phyloP scores from a whole-genome alignment of 768 basidiomycete genomes.

The Cyathus striatus region DNA sequence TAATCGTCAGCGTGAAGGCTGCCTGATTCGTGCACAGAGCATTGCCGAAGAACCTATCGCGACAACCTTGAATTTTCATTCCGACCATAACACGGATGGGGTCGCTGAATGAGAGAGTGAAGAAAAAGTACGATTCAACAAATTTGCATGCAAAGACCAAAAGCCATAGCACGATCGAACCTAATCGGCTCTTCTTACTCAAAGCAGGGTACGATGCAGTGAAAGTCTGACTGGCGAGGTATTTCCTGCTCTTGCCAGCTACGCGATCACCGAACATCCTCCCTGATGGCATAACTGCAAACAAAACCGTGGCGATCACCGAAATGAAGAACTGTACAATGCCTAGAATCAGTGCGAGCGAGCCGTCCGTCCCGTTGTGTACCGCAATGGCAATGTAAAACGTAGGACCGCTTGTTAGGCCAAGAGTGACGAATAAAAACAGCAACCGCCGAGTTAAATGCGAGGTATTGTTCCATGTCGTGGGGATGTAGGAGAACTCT shows the following conservation, averaged over 20 bases:
- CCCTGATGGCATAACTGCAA: constrained; percentile 90
- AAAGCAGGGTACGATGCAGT: constrained; percentile 90
- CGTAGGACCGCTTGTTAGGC: constrained; percentile 86
- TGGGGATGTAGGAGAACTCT: constrained; percentile 97
- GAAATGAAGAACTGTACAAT: constrained; percentile 97
- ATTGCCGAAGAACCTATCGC: constrained; percentile 80
- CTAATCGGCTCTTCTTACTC: constrained; percentile 57
- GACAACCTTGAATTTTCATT: constrained; percentile 93
- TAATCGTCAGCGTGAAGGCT: constrained; percentile 91
- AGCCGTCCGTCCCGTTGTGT: constrained; percentile 54
- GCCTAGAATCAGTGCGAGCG: constrained; percentile 85
- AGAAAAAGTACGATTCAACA: constrained; percentile 96
- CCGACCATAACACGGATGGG: constrained; percentile 94
- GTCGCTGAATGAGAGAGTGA: constrained; percentile 90
- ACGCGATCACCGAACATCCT: constrained; percentile 99
- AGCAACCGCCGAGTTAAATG: constrained; percentile 89
- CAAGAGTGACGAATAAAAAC: constrained; percentile 88
- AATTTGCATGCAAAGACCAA: constrained; percentile 97
- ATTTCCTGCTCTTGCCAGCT: constrained; percentile 91
- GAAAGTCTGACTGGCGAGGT: constrained; percentile 97
- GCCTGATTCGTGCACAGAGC: constrained; percentile 89
- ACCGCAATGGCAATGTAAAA: constrained; percentile 91
- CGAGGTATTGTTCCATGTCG: constrained; percentile 98
- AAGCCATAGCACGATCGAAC: constrained; percentile 80
- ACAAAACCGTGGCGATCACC: constrained; percentile 78